These are phyloP conservation scores for Bipolaris bicolor DNA, from an alignment of 2,329 filamentous ascomycete genomes.

Conservation along the genomic window DNA sequence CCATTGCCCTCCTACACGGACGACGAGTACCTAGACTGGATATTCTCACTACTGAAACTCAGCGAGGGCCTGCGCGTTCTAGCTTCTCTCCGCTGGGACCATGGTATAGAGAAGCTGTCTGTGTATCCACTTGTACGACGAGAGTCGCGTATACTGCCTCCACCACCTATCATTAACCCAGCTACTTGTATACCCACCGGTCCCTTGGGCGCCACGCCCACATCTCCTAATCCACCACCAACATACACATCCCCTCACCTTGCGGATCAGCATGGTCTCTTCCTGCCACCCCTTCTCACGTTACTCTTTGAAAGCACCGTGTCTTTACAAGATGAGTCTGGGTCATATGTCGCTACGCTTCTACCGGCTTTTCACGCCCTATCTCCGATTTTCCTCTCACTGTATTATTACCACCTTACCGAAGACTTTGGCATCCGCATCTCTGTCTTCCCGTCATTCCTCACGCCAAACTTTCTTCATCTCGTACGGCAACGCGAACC, in stretches of 20 bases:
- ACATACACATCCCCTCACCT: slow-evolving; percentile 25
- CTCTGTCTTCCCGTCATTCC: slow-evolving; percentile 38
- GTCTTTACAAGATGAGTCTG: slow-evolving; percentile 22
- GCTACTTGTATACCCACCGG: slow-evolving; percentile 16
- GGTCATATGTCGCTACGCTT: slow-evolving; percentile 23
- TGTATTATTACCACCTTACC: slow-evolving; percentile 41
- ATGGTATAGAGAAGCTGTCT: slow-evolving; percentile 41
- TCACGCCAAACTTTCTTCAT: slow-evolving; percentile 36
- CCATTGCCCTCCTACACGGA: slow-evolving; percentile 17
- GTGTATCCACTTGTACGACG: slow-evolving; percentile 38
- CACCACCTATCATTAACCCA: slow-evolving; percentile 28
- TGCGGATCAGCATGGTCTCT: slow-evolving; percentile 23
- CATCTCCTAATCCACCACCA: slow-evolving; percentile 35
- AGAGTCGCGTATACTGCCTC: slow-evolving; percentile 36
- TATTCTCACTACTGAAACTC: slow-evolving; percentile 34
- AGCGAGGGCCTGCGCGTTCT: slow-evolving; percentile 42
- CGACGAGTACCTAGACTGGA: slow-evolving; percentile 31
- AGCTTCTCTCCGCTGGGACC: slow-evolving; percentile 37
- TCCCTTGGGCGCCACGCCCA: slow-evolving; percentile 26
- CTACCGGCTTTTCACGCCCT: slow-evolving; percentile 39
- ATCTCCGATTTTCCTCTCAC: slow-evolving; percentile 41
- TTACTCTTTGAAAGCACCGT: slow-evolving; percentile 25
- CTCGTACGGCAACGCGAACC: slow-evolving; percentile 33
- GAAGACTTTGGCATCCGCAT: slow-evolving; percentile 40
- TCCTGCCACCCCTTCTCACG: slow-evolving; percentile 39